phyloP scores from a whole-genome alignment of 768 basidiomycete species.

The Coprinellus micaceus region DNA sequence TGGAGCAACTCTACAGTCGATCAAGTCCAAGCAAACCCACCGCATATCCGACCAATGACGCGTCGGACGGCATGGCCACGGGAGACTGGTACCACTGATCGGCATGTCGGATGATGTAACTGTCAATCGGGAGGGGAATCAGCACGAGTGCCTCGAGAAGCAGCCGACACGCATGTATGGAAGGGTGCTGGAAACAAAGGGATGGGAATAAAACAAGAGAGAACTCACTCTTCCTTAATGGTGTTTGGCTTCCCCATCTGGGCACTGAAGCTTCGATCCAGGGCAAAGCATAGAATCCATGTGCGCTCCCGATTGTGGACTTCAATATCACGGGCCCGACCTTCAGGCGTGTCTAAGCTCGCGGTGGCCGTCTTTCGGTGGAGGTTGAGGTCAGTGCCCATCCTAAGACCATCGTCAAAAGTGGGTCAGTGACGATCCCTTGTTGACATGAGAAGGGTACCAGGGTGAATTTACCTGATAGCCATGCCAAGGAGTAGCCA shows the following conservation, averaged over 20 bases:
- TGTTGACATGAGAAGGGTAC: too few species aligned
- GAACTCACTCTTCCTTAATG: conserved; percentile 86
- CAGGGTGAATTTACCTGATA: conserved; percentile 69
- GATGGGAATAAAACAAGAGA: neutral
- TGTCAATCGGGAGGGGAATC: conserved; percentile 24
- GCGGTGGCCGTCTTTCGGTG: conserved; percentile 76
- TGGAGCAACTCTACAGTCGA: too few species aligned
- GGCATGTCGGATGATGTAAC: conserved; percentile 85
- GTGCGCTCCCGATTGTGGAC: conserved; percentile 93
- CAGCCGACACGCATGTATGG: too few species aligned
- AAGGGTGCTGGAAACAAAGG: conserved; percentile 9
- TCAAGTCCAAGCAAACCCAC: too few species aligned
- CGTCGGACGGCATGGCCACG: conserved; percentile 60
- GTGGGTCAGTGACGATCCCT: too few species aligned
- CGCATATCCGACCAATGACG: conserved; percentile 70
- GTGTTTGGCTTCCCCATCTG: conserved; percentile 97
- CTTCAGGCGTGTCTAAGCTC: conserved; percentile 72
- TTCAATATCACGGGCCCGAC: conserved; percentile 73
- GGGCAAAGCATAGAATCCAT: conserved; percentile 84
- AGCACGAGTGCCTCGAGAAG: conserved; percentile 6
- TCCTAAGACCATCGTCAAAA: conserved; percentile 41
- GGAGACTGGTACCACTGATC: conserved; percentile 70
- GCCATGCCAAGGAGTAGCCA: conserved; percentile 89
- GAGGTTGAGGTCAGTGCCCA: conserved; percentile 94
- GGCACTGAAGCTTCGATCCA: conserved; percentile 88